Percentiles rank a stretch among this genome's conserved stretches.
Conservation (phyloP, 768 basidiomycete species). For the Lactifluus piperatus region DNA sequence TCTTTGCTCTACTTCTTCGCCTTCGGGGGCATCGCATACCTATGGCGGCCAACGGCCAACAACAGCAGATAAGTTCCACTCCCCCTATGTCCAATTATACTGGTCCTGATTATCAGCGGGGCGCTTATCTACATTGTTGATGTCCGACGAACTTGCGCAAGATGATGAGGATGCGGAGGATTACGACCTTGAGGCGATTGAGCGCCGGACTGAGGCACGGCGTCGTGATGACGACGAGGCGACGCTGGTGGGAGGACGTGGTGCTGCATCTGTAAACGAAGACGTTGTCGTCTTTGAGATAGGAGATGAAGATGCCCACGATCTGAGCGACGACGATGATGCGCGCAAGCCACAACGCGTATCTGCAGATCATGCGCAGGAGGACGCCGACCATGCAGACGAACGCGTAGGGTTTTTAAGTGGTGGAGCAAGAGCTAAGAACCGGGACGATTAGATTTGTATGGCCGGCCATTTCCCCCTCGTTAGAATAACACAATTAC, state of each 20-base stretch:
- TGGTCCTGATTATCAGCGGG: constrained; percentile 21
- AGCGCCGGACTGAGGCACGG: constrained; percentile 40
- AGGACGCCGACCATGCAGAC: constrained; percentile 37
- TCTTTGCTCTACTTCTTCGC: constrained; percentile 78
- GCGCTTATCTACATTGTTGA: constrained; percentile 70
- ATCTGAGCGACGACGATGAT: constrained; percentile 48
- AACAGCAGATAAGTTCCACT: constrained; percentile 69
- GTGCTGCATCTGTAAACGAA: constrained; percentile 42
- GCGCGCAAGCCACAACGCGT: constrained; percentile 38
- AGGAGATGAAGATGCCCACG: constrained; percentile 67
- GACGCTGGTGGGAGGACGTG: constrained; percentile 58
- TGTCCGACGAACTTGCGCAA: constrained; percentile 95
- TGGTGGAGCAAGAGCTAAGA: constrained; percentile 18
- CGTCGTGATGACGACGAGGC: constrained; percentile 53
- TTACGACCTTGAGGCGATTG: constrained; percentile 76
- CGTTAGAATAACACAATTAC: constrained; percentile 2
- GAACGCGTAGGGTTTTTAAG: constrained; percentile 64
- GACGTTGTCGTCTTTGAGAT: constrained; percentile 86
- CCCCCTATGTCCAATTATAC: not conserved
- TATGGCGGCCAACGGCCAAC: constrained; percentile 90
- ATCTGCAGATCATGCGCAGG: constrained; percentile 43
- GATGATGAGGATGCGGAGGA: constrained; percentile 92
- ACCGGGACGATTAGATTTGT: constrained; percentile 12
- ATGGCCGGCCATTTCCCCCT: not conserved
- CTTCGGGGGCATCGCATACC: constrained; percentile 73